Evolutionary conservation across 2,329 filamentous ascomycete species (phyloP).

Genomic region (Lojkania enalia): DNA sequence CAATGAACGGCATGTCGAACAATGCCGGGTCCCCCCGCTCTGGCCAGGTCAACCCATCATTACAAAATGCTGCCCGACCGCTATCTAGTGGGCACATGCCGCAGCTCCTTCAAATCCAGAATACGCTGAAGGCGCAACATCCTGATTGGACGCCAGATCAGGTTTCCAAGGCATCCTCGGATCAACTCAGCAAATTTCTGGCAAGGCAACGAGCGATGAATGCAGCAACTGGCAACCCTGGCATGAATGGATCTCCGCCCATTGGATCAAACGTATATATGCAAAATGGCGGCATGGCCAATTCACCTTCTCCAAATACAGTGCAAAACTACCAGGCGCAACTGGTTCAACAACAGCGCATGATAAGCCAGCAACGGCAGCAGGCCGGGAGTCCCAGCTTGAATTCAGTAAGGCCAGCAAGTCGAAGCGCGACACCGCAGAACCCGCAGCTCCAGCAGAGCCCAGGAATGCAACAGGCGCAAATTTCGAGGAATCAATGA

Average conservation of each 20-base stretch:
- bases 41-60: constrained; percentile 33
- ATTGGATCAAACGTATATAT: constrained; percentile 41
- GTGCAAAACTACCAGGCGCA: constrained; percentile 44
- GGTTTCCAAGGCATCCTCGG: constrained; percentile 38
- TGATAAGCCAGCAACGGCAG: constrained; percentile 41
- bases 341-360: constrained; percentile 42
- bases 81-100: constrained; percentile 41
- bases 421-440: constrained; percentile 45
- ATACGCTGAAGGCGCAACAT: constrained; percentile 38
- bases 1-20: constrained; percentile 42
- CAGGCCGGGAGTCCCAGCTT: constrained; percentile 38
- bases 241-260: constrained; percentile 36
- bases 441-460: constrained; percentile 41
- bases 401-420: constrained; percentile 33
- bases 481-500: constrained; percentile 18
- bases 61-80: constrained; percentile 33
- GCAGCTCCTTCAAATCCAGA: constrained; percentile 37
- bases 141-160: constrained; percentile 43
- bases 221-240: constrained; percentile 36
- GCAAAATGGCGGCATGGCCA: constrained; percentile 35
- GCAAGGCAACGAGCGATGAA: constrained; percentile 42
- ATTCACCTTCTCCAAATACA: constrained; percentile 34
- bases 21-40: constrained; percentile 40
- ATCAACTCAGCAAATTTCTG: constrained; percentile 37
- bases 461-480: constrained; percentile 38